A percentile compares a stretch with the other conserved stretches of the same genome.
phyloP scores from a whole-genome alignment of 371 early-diverging fungal species.

The Fennellomyces sp. region DNA sequence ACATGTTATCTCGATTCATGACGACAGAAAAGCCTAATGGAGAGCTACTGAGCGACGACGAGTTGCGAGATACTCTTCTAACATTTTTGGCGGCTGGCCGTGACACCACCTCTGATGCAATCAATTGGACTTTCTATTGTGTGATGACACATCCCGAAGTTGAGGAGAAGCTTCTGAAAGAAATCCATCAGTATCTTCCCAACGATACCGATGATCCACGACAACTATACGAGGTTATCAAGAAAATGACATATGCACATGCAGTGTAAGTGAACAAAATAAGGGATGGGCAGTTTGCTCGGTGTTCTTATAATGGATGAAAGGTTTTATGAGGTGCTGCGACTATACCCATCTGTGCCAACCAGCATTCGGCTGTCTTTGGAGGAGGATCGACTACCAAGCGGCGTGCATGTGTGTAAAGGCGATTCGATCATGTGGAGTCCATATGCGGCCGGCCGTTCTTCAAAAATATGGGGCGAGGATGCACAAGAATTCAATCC shows the following conservation, averaged over 20 bases:
- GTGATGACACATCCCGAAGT: slow-evolving; percentile 53
- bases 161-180: slow-evolving; percentile 58
- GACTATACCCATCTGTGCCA: slow-evolving; percentile 77
- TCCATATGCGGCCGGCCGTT: slow-evolving; percentile 56
- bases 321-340: slow-evolving; percentile 63
- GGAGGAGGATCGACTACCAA: slow-evolving; percentile 71
- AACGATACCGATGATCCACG: slow-evolving; percentile 33
- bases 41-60: slow-evolving; percentile 44
- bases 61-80: slow-evolving; percentile 61
- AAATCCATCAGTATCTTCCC: slow-evolving; percentile 46
- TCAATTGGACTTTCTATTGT: slow-evolving; percentile 74
- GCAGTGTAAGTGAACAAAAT: slow-evolving; percentile 50
- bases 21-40: slow-evolving; percentile 55
- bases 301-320: neutral
- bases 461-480: slow-evolving; percentile 57
- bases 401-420: slow-evolving; percentile 60
- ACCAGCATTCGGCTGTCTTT: slow-evolving; percentile 62
- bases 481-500: slow-evolving; percentile 63
- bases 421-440: slow-evolving; percentile 58
- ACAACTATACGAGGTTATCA: slow-evolving; percentile 43
- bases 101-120: slow-evolving; percentile 72
- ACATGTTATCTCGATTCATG: slow-evolving; percentile 67
- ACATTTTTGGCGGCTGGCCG: slow-evolving; percentile 74
- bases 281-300: neutral
- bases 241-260: slow-evolving; percentile 59